Evolutionary conservation across 768 basidiomycete genomes (phyloP).

Genomic region (Baorangia bicolor): DNA sequence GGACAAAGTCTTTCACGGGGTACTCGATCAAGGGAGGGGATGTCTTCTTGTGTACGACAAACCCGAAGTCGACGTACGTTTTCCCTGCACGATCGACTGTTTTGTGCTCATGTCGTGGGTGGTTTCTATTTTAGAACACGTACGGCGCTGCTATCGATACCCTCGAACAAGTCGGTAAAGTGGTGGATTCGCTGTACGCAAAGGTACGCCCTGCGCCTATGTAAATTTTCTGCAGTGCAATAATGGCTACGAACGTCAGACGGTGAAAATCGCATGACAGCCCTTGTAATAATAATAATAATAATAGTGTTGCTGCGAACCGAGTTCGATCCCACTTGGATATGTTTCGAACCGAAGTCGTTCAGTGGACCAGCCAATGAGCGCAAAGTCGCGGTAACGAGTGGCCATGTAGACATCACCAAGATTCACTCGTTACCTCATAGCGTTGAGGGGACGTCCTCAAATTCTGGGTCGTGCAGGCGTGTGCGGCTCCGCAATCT

Average conservation of each 20-base stretch:
- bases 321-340: neutral
- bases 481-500: neutral
- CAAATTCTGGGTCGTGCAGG: neutral
- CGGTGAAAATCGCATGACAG: constrained; percentile 43
- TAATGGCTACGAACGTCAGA: constrained; percentile 25
- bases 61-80: no score
- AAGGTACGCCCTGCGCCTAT: constrained; percentile 47
- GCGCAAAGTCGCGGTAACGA: neutral
- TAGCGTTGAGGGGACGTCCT: neutral
- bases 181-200: constrained; percentile 91
- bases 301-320: neutral
- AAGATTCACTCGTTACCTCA: neutral
- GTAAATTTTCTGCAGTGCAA: neutral
- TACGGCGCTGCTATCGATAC: constrained; percentile 90
- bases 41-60: no score
- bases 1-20: no score
- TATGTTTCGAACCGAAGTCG: neutral
- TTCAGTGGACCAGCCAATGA: neutral
- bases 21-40: no score
- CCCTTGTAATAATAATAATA: neutral
- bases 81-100: no score
- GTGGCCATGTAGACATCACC: neutral
- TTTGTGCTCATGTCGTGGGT: constrained; percentile 3
- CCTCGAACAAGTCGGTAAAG: constrained; percentile 85
- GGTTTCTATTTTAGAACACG: constrained; percentile 55